Percentiles rank a stretch among this genome's conserved stretches.
Evolutionary conservation across 139 green algal species (phyloP).

Genomic region (Chlorella vulgaris): DNA sequence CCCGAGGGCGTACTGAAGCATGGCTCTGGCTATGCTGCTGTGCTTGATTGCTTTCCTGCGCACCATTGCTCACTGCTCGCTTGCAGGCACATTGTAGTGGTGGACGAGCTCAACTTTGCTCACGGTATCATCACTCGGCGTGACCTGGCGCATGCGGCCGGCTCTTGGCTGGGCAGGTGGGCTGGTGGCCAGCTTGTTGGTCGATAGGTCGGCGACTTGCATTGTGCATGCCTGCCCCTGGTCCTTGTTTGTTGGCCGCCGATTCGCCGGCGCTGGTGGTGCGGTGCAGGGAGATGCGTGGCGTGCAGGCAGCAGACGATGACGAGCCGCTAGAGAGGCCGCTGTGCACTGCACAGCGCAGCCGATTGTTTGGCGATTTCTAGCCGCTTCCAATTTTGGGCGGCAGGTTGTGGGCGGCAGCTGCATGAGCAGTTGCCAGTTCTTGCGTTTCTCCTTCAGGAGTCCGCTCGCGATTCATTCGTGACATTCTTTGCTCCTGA

Average conservation of each 20-base stretch:
- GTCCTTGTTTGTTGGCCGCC: too few relatives aligned
- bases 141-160: conserved; percentile 12
- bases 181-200: background rate
- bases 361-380: background rate
- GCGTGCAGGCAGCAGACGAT: background rate
- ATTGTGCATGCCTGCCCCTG: too few relatives aligned
- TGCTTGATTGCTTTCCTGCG: background rate
- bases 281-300: background rate
- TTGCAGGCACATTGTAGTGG: conserved; percentile 10
- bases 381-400: background rate
- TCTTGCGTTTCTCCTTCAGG: too few relatives aligned
- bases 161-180: background rate
- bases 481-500: too few relatives aligned
- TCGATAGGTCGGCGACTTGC: too few relatives aligned
- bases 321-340: background rate
- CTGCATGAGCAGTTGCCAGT: too few relatives aligned
- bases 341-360: background rate
- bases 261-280: too few relatives aligned
- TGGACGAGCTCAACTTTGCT: background rate
- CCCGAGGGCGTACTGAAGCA: background rate
- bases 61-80: background rate
- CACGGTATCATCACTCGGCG: conserved; percentile 9
- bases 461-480: too few relatives aligned
- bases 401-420: background rate
- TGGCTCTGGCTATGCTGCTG: background rate